Base-by-base conservation (phyloP, 345 rosid species). In the Populus nigra region DNA sequence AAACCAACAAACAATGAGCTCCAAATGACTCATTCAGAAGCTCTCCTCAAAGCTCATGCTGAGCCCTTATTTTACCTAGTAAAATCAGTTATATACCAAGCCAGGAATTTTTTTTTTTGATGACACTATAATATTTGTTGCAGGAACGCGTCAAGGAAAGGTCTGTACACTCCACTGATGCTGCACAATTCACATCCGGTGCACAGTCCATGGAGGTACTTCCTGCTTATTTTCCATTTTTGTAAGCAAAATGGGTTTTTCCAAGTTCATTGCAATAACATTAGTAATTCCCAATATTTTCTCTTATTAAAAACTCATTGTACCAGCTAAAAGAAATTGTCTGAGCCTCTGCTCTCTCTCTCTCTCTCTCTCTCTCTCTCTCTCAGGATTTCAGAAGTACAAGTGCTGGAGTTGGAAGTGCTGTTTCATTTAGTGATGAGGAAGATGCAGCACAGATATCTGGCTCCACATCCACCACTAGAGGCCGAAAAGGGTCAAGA, bases 71-170 rank as follows among this genome's bases (percentile, higher is more conserved):
- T 41, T 47, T 15, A 47, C 4, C 50, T 47, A 47, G 50, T 15
- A 47, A 47, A 47, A 47, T 15, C 17, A 15, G 50, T 15, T 47
- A 15, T 47, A 47, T 47, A 47, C 9, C 7, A 15, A 5, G 33
- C 66, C n/a, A 13, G 33, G 33, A 63, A 16, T 83, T 31, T 80
- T 23, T 79, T 65, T 39, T 76, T 68, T 53, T 13, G n/a, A 59
- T 69, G 23, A 49, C 59, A 63, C 25, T 55, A 69, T 43, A 72
- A 16, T 17, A 17, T 72, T 10, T 77, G 5, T 67, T 83, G 53
- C 86, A 95, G 99, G 94, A 91, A 76, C 99, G 97, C 61, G 85
- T 95, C 81, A 91, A 93, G 85, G 96, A 89, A 82, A 90, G 97
- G 84, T 83, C 98, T 83, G 50, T 86, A 70, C 88, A 62, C 25